Evolutionary conservation across 2,329 filamentous ascomycete genomes (phyloP), one percentile per base, ranked within the genome.

Genomic region (Aspergillus ruber): DNA sequence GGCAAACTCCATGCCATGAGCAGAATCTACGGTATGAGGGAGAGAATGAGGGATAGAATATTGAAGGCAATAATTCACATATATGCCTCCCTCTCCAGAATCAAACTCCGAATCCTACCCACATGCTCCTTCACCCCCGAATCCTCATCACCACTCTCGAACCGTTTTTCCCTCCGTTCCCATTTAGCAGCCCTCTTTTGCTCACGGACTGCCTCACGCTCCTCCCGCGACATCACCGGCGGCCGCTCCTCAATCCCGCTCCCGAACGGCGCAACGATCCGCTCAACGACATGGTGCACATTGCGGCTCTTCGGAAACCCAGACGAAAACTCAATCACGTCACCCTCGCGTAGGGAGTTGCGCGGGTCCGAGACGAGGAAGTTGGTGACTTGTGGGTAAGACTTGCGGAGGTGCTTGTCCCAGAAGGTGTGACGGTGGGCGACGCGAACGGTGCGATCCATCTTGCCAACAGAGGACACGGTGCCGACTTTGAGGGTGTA

Each of bases 241-340:
- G 69, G 68, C 18, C 70, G 60, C 8, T 67, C 59, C 9, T 64
- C 62, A 47, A 73, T 62, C 0, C 55, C 48, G 3, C 46, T 44
- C 1, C 65, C 70, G 48, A 72, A 73, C 17, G 70, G 70, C 15
- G 67, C 62, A 40, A 73, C 54, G 44, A 73, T 73, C 8, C 67
- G 57, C 52, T 72, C 68, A 10, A 73, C 69, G 4, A 73, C 68
- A 48, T 72, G 69, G 13, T 59, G 57, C 43, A 73, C 69, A 18
- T 55, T 56, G 10, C 65, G 63, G 46, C 66, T 67, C 55, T 67
- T 66, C 2, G 65, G 66, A 13, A 56, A 62, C 1, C 69, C 70
- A 6, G 66, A 70, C 46, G 67, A 66, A 49, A 72, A 73, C 50
- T 72, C 67, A 48, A 73, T 68, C 44, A 72, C 66, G 45, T 73